A percentile compares a stretch with the other conserved stretches of the same genome.
phyloP scores from a whole-genome alignment of 2,329 filamentous ascomycete genomes.

The Penicillium sp. region DNA sequence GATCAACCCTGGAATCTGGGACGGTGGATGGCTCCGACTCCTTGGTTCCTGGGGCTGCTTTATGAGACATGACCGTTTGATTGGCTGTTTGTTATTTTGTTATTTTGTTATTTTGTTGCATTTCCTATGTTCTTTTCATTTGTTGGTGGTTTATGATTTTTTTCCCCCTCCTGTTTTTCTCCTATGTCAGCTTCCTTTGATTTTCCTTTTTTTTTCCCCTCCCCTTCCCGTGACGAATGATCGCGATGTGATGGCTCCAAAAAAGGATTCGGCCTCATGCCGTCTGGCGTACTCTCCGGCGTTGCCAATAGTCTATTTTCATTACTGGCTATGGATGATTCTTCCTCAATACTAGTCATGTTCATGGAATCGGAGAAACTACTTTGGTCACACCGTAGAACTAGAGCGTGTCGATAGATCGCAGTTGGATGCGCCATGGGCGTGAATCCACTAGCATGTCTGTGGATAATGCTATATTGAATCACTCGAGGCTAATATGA shows the following conservation, averaged over 20 bases:
- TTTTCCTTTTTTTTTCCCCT: slow-evolving; percentile 1
- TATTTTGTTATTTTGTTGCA: neutral
- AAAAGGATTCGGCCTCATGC: slow-evolving; percentile 11
- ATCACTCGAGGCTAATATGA: neutral
- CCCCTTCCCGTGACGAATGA: slow-evolving; percentile 1
- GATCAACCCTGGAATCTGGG: neutral
- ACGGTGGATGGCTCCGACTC: neutral
- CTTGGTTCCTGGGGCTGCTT: slow-evolving; percentile 17
- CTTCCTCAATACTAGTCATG: neutral
- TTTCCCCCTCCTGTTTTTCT: slow-evolving; percentile 2
- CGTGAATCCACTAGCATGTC: neutral
- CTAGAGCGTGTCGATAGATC: neutral
- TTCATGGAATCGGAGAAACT: neutral
- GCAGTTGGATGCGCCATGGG: neutral
- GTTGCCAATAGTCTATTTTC: slow-evolving; percentile 3
- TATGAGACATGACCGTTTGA: slow-evolving; percentile 31
- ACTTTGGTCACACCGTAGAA: neutral
- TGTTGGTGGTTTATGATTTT: slow-evolving; percentile 1
- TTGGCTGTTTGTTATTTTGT: slow-evolving; percentile 18
- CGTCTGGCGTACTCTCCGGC: slow-evolving; percentile 9
- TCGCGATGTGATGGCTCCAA: slow-evolving; percentile 2
- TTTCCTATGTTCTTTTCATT: slow-evolving; percentile 5
- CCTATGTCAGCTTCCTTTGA: neutral
- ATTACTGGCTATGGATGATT: neutral
- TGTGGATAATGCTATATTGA: neutral